These are phyloP conservation scores for Sporisorium scitamineum DNA, from an alignment of 1,284 basidiomycete genomes.

Conservation along the genomic window DNA sequence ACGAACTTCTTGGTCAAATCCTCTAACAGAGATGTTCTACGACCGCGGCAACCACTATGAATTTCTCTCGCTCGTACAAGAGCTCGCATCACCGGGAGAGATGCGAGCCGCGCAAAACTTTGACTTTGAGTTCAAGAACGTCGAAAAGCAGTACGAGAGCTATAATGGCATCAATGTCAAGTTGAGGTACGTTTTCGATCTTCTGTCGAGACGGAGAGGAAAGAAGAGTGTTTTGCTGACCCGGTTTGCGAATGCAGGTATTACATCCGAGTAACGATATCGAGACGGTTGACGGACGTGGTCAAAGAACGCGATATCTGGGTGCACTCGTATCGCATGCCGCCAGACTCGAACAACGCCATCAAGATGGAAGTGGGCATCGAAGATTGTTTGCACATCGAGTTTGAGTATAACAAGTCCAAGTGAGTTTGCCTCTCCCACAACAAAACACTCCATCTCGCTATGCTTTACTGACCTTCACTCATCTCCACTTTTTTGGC, in stretches of 20 bases:
- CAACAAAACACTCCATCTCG: background rate
- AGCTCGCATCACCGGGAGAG: conserved; percentile 92
- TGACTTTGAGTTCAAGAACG: conserved; percentile 97
- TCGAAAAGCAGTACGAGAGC: conserved; percentile 98
- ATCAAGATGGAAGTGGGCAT: conserved; percentile 99
- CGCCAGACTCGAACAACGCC: conserved; percentile 94
- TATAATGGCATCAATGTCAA: conserved; percentile 99
- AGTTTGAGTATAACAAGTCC: conserved; percentile 99
- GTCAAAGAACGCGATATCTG: conserved; percentile 92
- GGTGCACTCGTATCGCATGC: conserved; percentile 99
- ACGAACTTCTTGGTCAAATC: too few species aligned
- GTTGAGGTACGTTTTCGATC: conserved; percentile 72
- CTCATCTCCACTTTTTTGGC: background rate
- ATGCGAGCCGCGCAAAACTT: conserved; percentile 93
- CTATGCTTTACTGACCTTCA: background rate
- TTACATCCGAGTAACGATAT: conserved; percentile 90
- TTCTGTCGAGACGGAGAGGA: too few species aligned
- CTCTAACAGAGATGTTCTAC: conserved; percentile 85
- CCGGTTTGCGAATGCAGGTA: conserved; percentile 71
- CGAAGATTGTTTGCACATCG: conserved; percentile 97
- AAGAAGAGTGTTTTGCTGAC: background rate
- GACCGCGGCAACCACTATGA: conserved; percentile 98
- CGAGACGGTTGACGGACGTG: conserved; percentile 90
- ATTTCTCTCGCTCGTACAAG: conserved; percentile 93
- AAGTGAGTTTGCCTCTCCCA: conserved; percentile 71